These are phyloP conservation scores for Starmerella cellae DNA, from an alignment of 805 yeast genomes.

Conservation along the genomic window DNA sequence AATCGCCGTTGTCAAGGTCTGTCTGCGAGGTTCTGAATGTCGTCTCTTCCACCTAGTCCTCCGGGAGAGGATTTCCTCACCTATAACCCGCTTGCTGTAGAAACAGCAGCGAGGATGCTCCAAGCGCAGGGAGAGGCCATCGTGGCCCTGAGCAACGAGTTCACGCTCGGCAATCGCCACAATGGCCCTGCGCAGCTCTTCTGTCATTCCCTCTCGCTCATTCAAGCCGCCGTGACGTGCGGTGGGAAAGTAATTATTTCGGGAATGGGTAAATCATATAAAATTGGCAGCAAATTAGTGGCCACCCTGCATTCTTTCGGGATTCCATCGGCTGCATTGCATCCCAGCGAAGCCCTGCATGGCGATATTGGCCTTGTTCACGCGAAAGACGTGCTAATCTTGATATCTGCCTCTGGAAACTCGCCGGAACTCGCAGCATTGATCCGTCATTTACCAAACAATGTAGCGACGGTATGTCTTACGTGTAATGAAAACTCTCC, in stretches of 20 bases:
- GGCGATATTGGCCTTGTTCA: conserved; percentile 72
- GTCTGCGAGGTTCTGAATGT: no score
- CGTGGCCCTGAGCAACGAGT: conserved; percentile 21
- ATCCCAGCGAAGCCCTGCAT: conserved; percentile 80
- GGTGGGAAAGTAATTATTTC: conserved; percentile 62
- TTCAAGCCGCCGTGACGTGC: conserved; percentile 31
- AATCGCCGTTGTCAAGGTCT: no score
- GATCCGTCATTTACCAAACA: conserved; percentile 43
- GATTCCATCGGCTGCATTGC: conserved; percentile 51
- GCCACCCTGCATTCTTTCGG: conserved; percentile 77
- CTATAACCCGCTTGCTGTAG: conserved; percentile 31
- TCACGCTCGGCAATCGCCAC: conserved; percentile 14
- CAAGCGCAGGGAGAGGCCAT: conserved; percentile 30
- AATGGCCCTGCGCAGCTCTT: conserved; percentile 23
- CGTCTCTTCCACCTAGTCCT: conserved; percentile 12
- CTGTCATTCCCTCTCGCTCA: conserved; percentile 23
- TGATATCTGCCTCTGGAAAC: conserved; percentile 70
- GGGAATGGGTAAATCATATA: conserved; percentile 77
- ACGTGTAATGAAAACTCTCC: conserved; percentile 50
- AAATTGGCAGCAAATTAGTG: conserved; percentile 62
- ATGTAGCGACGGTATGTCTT: conserved; percentile 44
- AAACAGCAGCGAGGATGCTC: conserved; percentile 27
- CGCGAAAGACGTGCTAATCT: conserved; percentile 43
- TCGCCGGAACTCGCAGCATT: conserved; percentile 58
- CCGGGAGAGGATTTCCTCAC: conserved; percentile 24